These are phyloP conservation scores for Mycosphaerella sp. DNA, from an alignment of 2,329 filamentous ascomycete species.

Conservation along the genomic window DNA sequence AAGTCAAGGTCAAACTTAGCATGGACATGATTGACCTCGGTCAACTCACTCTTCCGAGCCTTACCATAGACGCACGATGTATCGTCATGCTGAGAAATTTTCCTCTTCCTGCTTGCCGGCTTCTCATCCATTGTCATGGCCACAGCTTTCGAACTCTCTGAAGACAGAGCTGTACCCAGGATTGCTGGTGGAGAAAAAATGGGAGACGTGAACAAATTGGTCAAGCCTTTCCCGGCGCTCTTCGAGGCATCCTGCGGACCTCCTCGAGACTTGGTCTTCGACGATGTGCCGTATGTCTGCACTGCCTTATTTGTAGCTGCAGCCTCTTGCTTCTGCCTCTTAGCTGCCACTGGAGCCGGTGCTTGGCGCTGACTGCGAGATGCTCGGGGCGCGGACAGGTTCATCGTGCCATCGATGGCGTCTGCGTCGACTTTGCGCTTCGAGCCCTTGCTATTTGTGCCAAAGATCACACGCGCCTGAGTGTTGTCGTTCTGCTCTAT, in stretches of 20 bases:
- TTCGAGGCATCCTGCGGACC: not conserved
- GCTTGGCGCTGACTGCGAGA: not conserved
- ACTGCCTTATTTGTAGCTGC: not conserved
- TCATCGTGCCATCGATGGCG: not conserved
- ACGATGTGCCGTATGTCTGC: not conserved
- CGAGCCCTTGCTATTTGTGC: not conserved
- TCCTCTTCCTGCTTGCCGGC: not conserved
- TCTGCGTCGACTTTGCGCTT: conserved; percentile 9
- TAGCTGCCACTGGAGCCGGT: conserved; percentile 25
- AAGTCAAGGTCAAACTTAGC: not conserved
- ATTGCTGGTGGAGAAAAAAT: not conserved
- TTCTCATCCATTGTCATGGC: not conserved
- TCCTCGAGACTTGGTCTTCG: not conserved
- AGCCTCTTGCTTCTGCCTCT: conserved; percentile 56
- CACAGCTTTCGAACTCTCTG: not conserved
- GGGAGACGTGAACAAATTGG: not conserved
- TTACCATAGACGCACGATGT: not conserved
- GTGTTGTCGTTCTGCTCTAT: conserved; percentile 8
- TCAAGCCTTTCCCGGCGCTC: too few relatives aligned
- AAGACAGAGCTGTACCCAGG: not conserved
- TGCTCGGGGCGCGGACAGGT: not conserved
- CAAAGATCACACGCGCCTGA: conserved; percentile 1
- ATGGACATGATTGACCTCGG: too few relatives aligned
- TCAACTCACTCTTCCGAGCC: not conserved
- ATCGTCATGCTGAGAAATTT: not conserved